Evolutionary conservation across 2,329 filamentous ascomycete species (phyloP), one percentile per base, ranked within the genome.

Genomic region (Ophiosphaerella narmari): DNA sequence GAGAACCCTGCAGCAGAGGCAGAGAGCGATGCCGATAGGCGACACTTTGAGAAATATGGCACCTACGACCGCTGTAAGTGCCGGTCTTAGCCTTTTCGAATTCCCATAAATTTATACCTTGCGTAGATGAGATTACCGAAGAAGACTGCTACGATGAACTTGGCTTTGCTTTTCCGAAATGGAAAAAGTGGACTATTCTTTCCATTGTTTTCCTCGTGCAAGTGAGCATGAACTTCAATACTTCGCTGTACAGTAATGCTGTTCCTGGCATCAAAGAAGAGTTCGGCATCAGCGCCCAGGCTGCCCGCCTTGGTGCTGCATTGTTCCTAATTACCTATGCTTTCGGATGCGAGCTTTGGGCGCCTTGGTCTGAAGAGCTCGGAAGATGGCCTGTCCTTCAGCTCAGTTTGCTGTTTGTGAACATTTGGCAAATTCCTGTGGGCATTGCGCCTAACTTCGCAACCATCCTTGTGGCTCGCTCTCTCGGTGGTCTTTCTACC

Each of bases 291-390:
- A 87, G 85, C 54, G 76, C 77, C 24, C 87, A 90, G 70, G 84
- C 82, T 4, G 89, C 86, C 4, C 83, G 89, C 46, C 82, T 84
- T 48, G 90, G 90, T 67, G 88, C 89, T 51, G 87, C 89, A 75
- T 83, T 91, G 55, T 94, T 93, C 75, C 75, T 95, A 34, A 81
- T 94, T 43, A 73, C 86, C 2, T 94, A 95, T 70, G 90, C 89
- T 33, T 92, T 94, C 68, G 90, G 90, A 32, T 94, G 90, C 70
- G 90, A 94, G 72, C 80, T 93, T 0, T 94, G 90, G 90, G 90
- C 90, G 0, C 90, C 90, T 0, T 94, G 90, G 88, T 89, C 85
- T 39, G 90, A 95, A 70, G 90, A 94, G 65, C 78, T 93, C 42
- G 90, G 90, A 16, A 84, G 90, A 42, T 88, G 86, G 77, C 86